phyloP scores from a whole-genome alignment of 768 basidiomycete genomes.

The Paxillus ammoniavirescens region DNA sequence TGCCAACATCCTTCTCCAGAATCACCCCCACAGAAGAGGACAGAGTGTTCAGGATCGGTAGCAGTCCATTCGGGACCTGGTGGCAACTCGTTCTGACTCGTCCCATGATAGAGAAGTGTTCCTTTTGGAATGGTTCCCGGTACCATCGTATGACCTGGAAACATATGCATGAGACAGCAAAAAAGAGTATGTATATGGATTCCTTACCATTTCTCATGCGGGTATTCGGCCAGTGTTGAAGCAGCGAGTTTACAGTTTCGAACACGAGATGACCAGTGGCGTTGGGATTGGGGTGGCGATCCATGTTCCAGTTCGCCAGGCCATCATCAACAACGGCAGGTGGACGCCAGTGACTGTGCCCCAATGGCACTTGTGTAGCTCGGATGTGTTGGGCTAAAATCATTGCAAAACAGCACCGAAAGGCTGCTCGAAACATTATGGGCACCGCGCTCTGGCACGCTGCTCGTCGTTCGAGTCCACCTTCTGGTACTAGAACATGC shows the following conservation, averaged over 20 bases:
- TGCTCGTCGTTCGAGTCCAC: neutral
- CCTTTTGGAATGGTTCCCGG: slow-evolving; percentile 31
- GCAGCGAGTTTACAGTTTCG: slow-evolving; percentile 30
- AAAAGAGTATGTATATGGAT: too few species aligned
- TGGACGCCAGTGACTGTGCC: neutral
- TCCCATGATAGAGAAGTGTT: slow-evolving; percentile 33
- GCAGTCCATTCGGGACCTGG: slow-evolving; percentile 28
- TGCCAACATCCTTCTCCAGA: slow-evolving; percentile 26
- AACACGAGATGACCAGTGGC: slow-evolving; percentile 35
- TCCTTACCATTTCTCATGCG: slow-evolving; percentile 33
- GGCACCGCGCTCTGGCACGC: neutral
- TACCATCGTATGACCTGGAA: slow-evolving; percentile 31
- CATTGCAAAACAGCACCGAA: neutral
- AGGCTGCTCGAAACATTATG: neutral
- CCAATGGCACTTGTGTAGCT: slow-evolving; percentile 10
- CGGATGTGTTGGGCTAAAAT: neutral
- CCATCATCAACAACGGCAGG: neutral
- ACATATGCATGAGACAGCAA: neutral
- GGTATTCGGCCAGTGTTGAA: slow-evolving; percentile 41
- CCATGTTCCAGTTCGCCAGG: slow-evolving; percentile 20
- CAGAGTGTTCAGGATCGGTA: slow-evolving; percentile 32
- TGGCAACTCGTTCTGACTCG: slow-evolving; percentile 18
- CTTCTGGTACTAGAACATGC: too few species aligned
- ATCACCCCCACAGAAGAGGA: slow-evolving; percentile 33
- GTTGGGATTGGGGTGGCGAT: slow-evolving; percentile 27